Evolutionary conservation across 148 eudicot species (phyloP).

Genomic region (Rhododendron kiyosumense): DNA sequence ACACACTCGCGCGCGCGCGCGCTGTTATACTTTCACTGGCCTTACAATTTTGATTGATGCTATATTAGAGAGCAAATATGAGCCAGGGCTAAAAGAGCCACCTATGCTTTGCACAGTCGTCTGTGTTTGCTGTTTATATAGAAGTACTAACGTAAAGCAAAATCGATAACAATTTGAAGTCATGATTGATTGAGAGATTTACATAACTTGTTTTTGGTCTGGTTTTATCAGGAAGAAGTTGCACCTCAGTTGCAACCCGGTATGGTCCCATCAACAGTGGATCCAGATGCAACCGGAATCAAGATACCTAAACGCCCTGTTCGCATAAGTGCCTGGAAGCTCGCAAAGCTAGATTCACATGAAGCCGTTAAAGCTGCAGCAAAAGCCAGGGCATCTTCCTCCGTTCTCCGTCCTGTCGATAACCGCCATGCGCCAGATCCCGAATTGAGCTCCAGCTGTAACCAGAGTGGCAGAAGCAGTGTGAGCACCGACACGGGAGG

Average conservation of each 20-base stretch:
- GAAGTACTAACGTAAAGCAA: neutral
- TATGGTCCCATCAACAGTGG: constrained; percentile 86
- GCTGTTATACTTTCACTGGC: neutral
- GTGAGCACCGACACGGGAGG: constrained; percentile 63
- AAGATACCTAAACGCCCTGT: constrained; percentile 65
- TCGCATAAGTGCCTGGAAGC: constrained; percentile 86
- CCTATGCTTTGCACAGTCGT: neutral
- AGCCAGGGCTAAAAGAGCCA: neutral
- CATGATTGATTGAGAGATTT: neutral
- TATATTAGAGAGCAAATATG: neutral
- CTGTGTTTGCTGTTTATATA: neutral
- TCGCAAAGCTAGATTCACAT: constrained; percentile 75
- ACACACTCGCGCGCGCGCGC: too few relatives aligned
- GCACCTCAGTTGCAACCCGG: constrained; percentile 95
- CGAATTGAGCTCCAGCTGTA: constrained; percentile 76
- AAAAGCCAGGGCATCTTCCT: constrained; percentile 95
- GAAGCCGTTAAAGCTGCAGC: constrained; percentile 92
- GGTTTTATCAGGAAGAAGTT: constrained; percentile 79
- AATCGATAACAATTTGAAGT: neutral
- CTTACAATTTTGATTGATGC: neutral
- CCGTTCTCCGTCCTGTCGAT: constrained; percentile 79
- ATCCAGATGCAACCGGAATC: constrained; percentile 73
- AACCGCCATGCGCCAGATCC: constrained; percentile 34
- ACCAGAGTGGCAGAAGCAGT: constrained; percentile 78
- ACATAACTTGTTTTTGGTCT: neutral